Percentiles rank a stretch among this genome's conserved stretches.
Evolutionary conservation across 768 basidiomycete species (phyloP).

Genomic region (Serendipita vermifera): DNA sequence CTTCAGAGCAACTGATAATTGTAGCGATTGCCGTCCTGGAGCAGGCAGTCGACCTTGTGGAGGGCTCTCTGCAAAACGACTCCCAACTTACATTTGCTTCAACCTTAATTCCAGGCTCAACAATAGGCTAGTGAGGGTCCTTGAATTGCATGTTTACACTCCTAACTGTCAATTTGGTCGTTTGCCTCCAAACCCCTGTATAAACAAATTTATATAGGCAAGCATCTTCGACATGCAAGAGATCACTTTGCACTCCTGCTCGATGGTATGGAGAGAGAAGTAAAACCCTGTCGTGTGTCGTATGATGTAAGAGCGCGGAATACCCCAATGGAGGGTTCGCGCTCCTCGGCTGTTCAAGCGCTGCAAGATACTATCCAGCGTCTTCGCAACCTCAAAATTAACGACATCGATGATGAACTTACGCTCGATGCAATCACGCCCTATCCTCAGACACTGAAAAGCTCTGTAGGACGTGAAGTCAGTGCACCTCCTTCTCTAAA

Average conservation of each 20-base stretch:
- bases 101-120: slow-evolving; percentile 72
- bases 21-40: slow-evolving; percentile 55
- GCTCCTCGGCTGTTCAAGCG: slow-evolving; percentile 43
- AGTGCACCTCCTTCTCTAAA: slow-evolving; percentile 11
- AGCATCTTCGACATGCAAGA: slow-evolving; percentile 73
- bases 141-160: neutral
- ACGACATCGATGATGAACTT: slow-evolving; percentile 43
- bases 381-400: slow-evolving; percentile 31
- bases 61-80: slow-evolving; percentile 50
- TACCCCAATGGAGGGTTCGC: slow-evolving; percentile 70
- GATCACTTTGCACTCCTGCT: slow-evolving; percentile 67
- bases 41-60: slow-evolving; percentile 62
- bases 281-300: slow-evolving; percentile 44
- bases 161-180: slow-evolving; percentile 2
- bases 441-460: slow-evolving; percentile 55
- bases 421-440: slow-evolving; percentile 74
- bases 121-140: slow-evolving; percentile 56
- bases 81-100: slow-evolving; percentile 57
- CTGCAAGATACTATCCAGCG: slow-evolving; percentile 42
- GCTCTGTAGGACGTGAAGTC: slow-evolving; percentile 77
- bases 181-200: slow-evolving; percentile 7
- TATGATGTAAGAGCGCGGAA: slow-evolving; percentile 68
- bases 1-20: slow-evolving; percentile 42
- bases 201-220: slow-evolving; percentile 37
- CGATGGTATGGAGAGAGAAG: slow-evolving; percentile 31